Evolutionary conservation across 2,329 filamentous ascomycete genomes (phyloP), one percentile per base, ranked within the genome.

Genomic region (Furcasterigmium furcatum): DNA sequence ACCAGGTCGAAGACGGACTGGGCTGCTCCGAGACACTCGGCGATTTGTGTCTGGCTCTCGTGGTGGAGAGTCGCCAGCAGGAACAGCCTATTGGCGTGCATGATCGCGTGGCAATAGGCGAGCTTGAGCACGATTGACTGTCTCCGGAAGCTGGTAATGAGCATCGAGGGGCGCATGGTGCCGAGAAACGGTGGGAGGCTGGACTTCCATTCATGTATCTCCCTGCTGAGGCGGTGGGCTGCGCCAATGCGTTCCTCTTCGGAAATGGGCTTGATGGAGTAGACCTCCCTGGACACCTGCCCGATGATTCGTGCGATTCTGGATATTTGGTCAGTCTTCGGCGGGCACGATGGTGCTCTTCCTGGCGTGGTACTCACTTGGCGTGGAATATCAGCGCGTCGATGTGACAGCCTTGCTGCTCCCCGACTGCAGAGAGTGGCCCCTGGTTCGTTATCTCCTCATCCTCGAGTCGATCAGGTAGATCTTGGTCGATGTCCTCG

Each of bases 401-500:
- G n/a, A 79, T 71, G 43, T 76, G 69, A 24, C 76, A 77, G 12
- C 79, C 74, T 13, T 55, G 46, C 1, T 48, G 45, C 6, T 56
- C 48, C 4, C 66, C 58, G 19, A 64, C 57, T 4, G 47, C 6
- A 2, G 62, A 47, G 2, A 53, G 49, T 9, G 50, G 50, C 0
- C 49, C 49, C 24, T 68, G 55, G 5, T 67, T 53, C 1, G 73
- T 68, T 61, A 84, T 73, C 13, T 81, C 72, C 24, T 80, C 74
- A 45, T 84, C 80, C 44, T 80, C 77, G 27, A 80, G 66, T 1
- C 65, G 52, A 8, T 71, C 70, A 0, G 81, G 81, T 10, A 78
- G 66, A 3, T 75, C 72, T 48, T 84, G 80, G 43, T 85, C 80
- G 38, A 83, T 80, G 38, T 85, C 80, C 25, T 83, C 78, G 30